phyloP scores from a whole-genome alignment of 805 yeast genomes.

The Yamadazyma takamatsuzukensis region DNA sequence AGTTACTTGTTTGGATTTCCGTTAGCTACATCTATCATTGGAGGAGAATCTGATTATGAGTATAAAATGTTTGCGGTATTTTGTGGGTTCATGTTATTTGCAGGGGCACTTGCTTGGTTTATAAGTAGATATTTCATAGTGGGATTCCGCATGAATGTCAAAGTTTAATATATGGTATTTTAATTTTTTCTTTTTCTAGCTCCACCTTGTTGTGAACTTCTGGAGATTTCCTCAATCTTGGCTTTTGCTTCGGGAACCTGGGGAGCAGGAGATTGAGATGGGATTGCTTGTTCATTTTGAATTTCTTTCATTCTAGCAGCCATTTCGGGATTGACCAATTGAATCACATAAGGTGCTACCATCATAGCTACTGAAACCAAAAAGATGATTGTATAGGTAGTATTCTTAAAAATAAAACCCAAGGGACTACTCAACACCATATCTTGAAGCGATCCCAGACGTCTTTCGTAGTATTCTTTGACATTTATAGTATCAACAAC shows the following conservation, averaged over 20 bases:
- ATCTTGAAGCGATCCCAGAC: slow-evolving; percentile 25
- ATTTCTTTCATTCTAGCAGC: slow-evolving; percentile 27
- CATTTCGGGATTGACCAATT: slow-evolving; percentile 33
- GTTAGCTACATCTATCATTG: slow-evolving; percentile 33
- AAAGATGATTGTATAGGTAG: slow-evolving; percentile 32
- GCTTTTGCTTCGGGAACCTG: too few relatives aligned
- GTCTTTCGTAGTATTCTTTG: slow-evolving; percentile 32
- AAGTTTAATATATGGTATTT: too few relatives aligned
- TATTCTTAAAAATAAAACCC: slow-evolving; percentile 37
- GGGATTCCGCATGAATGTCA: slow-evolving; percentile 24
- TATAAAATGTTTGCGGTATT: slow-evolving; percentile 31
- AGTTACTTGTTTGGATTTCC: slow-evolving; percentile 37
- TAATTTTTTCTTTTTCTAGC: neutral
- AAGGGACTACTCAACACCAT: slow-evolving; percentile 38
- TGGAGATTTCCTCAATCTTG: slow-evolving; percentile 2
- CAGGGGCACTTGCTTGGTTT: slow-evolving; percentile 26
- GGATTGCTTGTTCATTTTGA: slow-evolving; percentile 11
- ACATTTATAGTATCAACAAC: slow-evolving; percentile 15
- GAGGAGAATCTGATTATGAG: slow-evolving; percentile 21
- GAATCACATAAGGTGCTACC: slow-evolving; percentile 29
- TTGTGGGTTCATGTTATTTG: slow-evolving; percentile 26
- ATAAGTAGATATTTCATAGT: slow-evolving; percentile 27
- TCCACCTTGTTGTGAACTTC: neutral
- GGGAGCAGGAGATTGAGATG: too few relatives aligned
- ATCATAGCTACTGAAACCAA: slow-evolving; percentile 23